These are phyloP conservation scores for Starmerella davenportii DNA, from an alignment of 805 yeast genomes.

Conservation along the genomic window DNA sequence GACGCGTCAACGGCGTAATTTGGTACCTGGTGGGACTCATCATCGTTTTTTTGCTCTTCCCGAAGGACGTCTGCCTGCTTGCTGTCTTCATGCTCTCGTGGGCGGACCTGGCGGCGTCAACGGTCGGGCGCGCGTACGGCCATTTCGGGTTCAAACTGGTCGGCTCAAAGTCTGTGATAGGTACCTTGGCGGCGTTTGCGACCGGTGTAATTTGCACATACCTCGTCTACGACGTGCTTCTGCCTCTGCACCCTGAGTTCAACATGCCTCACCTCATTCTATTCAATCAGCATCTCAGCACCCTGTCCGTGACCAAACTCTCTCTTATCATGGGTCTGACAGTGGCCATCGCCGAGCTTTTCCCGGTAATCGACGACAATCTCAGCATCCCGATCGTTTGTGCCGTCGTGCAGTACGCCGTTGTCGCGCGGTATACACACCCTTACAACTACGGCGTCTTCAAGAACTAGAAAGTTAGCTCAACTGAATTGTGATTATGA, in stretches of 20 bases:
- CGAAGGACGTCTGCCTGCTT: slow-evolving; percentile 67
- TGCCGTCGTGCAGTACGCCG: slow-evolving; percentile 40
- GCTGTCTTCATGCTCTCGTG: slow-evolving; percentile 71
- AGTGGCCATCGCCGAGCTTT: slow-evolving; percentile 75
- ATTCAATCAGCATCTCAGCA: slow-evolving; percentile 49
- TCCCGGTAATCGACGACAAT: slow-evolving; percentile 78
- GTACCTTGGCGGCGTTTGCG: slow-evolving; percentile 68
- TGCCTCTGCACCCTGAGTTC: slow-evolving; percentile 42
- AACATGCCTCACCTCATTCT: slow-evolving; percentile 36
- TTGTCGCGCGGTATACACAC: slow-evolving; percentile 22
- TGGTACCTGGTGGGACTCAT: slow-evolving; percentile 72
- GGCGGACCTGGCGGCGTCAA: slow-evolving; percentile 96
- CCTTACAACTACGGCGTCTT: slow-evolving; percentile 14
- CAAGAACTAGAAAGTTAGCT: neutral
- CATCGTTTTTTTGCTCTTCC: slow-evolving; percentile 47
- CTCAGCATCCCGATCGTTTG: slow-evolving; percentile 84
- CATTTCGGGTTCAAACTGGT: slow-evolving; percentile 63
- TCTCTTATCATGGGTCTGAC: slow-evolving; percentile 56
- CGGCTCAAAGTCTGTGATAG: slow-evolving; percentile 69
- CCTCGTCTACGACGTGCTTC: slow-evolving; percentile 51
- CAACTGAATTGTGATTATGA: no score
- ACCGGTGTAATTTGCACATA: slow-evolving; percentile 53
- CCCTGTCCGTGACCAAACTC: slow-evolving; percentile 33
- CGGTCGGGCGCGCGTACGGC: slow-evolving; percentile 76
- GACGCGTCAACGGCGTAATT: slow-evolving; percentile 58